phyloP scores from a whole-genome alignment of 768 basidiomycete species.

The Pleurotus ostreatus region DNA sequence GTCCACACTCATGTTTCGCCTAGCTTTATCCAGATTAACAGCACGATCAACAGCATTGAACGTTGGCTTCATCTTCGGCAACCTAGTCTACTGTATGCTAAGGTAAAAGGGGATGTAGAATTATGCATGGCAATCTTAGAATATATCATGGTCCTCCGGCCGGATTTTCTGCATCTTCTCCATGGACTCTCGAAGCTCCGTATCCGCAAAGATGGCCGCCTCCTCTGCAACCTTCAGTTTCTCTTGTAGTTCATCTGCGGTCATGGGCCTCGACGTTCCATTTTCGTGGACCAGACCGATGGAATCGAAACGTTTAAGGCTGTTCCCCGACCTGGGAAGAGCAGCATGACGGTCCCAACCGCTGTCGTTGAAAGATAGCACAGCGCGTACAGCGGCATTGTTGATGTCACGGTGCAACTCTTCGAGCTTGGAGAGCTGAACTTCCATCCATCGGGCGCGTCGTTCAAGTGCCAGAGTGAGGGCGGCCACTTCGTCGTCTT shows the following conservation, averaged over 20 bases:
- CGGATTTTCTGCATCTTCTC: slow-evolving; percentile 54
- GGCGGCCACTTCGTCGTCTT: slow-evolving; percentile 82
- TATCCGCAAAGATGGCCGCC: slow-evolving; percentile 67
- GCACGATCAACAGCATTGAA: background rate
- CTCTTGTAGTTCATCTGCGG: slow-evolving; percentile 69
- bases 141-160: slow-evolving; percentile 33
- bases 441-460: slow-evolving; percentile 93
- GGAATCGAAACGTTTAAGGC: slow-evolving; percentile 62
- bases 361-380: slow-evolving; percentile 79
- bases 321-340: slow-evolving; percentile 67
- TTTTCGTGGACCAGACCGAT: slow-evolving; percentile 55
- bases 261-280: slow-evolving; percentile 49
- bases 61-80: background rate
- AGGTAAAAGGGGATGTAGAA: background rate
- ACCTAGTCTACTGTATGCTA: background rate
- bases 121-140: slow-evolving; percentile 10
- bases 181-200: slow-evolving; percentile 74
- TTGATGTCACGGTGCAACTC: slow-evolving; percentile 90
- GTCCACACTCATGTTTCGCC: no score
- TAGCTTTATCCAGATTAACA: background rate
- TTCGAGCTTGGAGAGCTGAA: slow-evolving; percentile 83
- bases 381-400: slow-evolving; percentile 78
- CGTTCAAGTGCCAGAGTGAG: slow-evolving; percentile 80
- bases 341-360: slow-evolving; percentile 76
- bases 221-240: slow-evolving; percentile 68